Base-by-base conservation (phyloP, 2,329 filamentous ascomycete genomes). In the Emergomyces orientalis region DNA sequence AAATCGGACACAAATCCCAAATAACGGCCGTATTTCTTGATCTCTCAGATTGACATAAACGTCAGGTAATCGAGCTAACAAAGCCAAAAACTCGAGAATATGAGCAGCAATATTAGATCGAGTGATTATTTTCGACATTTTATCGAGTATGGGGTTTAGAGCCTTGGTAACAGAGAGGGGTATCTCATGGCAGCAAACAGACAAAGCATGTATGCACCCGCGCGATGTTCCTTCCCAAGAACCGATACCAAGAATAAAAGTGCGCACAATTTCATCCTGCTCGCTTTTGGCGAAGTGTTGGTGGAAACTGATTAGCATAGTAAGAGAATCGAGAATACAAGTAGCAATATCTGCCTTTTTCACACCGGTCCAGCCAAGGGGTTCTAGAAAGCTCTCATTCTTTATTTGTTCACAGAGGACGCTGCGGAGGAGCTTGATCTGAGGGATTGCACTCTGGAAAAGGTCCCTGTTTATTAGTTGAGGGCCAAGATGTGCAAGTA, bases 51-150 rank as follows among this genome's bases (percentile, higher is more conserved):
- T 95, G 71, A 90, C 86, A 71, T 92, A 95, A 1, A 97, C 82
- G 65, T 90, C 85, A 11, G 90, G 90, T 63, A 97, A 79, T 43
- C 93, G 87, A 61, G 92, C 91, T 34, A 99, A 82, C 59, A 91
- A 88, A 11, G 90, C 89, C n/a, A 99, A 80, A 71, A 99, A 97
- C 71, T 99, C 94, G 59, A 99, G 81, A 65, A 99, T 96, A 71
- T 99, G 94, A 65, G 97, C 88, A 11, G 93, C 91, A 43, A 97
- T 88, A 63, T 92, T 86, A 7, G 91, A 87, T 70, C 96, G 92
- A 0, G 94, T 97, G 70, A 99, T 96, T 70, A 97, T 95, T 69
- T 92, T 90, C 0, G 92, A 88, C 90, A 99, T 96, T 72, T 91
- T 93, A 70, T 92, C 89, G 62, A 99, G 81, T 67, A 97, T 90